These are phyloP conservation scores for Alternaria sp. DNA, from an alignment of 2,329 filamentous ascomycete species.

Conservation along the genomic window DNA sequence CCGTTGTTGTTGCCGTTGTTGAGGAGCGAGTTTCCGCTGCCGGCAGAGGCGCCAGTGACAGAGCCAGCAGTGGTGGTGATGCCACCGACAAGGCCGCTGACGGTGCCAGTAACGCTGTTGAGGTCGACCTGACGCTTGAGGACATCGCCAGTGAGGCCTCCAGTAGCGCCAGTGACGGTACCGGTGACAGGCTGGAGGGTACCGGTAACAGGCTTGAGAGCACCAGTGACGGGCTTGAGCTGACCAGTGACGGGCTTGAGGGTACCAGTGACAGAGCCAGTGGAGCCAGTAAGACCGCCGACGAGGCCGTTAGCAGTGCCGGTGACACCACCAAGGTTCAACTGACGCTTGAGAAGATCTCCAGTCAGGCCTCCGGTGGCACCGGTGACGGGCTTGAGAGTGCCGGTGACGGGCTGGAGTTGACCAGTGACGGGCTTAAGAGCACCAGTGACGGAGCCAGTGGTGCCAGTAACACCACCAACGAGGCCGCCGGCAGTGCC, in stretches of 20 bases:
- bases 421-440: not conserved
- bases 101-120: not conserved
- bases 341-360: not conserved
- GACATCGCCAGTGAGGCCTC: not conserved
- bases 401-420: not conserved
- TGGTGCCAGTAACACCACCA: not conserved
- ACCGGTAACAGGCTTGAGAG: not conserved
- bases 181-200: not conserved
- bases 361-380: not conserved
- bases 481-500: not conserved
- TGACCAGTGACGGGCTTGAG: not conserved
- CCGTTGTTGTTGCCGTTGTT: constrained; percentile 9
- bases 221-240: not conserved
- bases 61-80: constrained; percentile 11
- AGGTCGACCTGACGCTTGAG: not conserved
- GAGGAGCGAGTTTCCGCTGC: constrained; percentile 7
- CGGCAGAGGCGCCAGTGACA: constrained; percentile 11
- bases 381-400: not conserved
- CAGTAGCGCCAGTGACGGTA: not conserved
- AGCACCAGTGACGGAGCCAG: not conserved
- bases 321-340: not conserved
- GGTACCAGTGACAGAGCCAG: not conserved
- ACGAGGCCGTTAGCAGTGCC: not conserved
- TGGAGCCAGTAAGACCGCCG: not conserved
- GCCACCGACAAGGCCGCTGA: not conserved